Percentiles rank a stretch among this genome's conserved stretches.
Evolutionary conservation across 1,139 yeast species (phyloP).

Genomic region (Sugiyamaella castrensis): DNA sequence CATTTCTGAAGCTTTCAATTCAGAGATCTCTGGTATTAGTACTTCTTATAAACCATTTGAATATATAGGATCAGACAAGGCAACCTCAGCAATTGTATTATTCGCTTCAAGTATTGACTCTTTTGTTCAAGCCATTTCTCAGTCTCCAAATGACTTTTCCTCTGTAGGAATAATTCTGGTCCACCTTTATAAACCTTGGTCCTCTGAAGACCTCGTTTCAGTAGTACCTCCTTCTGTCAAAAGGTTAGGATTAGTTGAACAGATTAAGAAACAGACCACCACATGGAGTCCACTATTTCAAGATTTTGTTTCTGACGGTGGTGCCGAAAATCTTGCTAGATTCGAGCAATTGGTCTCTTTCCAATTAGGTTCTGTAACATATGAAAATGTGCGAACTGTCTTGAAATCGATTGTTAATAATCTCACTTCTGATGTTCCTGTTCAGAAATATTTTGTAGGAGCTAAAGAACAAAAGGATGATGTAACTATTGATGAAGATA

Average conservation of each 20-base stretch:
- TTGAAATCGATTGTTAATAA: slow-evolving; percentile 53
- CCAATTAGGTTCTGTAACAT: slow-evolving; percentile 50
- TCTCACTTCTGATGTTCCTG: slow-evolving; percentile 51
- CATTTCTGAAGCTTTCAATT: slow-evolving; percentile 21
- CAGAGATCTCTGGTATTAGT: slow-evolving; percentile 7
- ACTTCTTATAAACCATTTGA: slow-evolving; percentile 41
- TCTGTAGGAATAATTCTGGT: slow-evolving; percentile 53
- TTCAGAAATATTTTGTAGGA: slow-evolving; percentile 65
- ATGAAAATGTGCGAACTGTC: slow-evolving; percentile 46
- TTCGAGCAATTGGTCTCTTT: slow-evolving; percentile 49
- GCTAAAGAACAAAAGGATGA: slow-evolving; percentile 21
- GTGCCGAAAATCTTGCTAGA: slow-evolving; percentile 10
- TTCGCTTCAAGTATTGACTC: slow-evolving; percentile 57
- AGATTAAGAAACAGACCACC: slow-evolving; percentile 47
- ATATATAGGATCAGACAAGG: slow-evolving; percentile 40
- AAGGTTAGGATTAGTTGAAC: slow-evolving; percentile 65
- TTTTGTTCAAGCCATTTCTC: slow-evolving; percentile 42
- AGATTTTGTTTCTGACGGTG: slow-evolving; percentile 62
- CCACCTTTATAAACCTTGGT: slow-evolving; percentile 71
- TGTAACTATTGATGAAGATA: slow-evolving; percentile 19
- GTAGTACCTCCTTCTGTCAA: slow-evolving; percentile 55
- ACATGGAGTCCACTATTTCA: slow-evolving; percentile 65
- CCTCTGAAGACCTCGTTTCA: slow-evolving; percentile 48
- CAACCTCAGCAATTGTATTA: slow-evolving; percentile 54
- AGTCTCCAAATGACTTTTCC: slow-evolving; percentile 32